Conservation (phyloP, 169 alveolate genomes). For the Plasmodium relictum region DNA sequence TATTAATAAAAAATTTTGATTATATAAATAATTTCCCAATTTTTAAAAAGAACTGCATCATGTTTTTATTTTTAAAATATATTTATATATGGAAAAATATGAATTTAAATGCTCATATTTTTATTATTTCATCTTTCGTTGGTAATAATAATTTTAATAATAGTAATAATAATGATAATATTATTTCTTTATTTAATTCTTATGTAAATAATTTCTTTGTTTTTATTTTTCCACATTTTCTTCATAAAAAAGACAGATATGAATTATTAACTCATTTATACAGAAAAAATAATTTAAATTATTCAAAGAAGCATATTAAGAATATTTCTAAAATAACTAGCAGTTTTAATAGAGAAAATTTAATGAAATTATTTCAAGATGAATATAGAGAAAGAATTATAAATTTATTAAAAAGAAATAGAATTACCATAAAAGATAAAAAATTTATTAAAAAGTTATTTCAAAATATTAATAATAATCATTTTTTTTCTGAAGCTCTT, state of each 20-base stretch:
- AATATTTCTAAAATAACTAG: slow-evolving; percentile 36
- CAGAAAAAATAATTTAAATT: slow-evolving; percentile 16
- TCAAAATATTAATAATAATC: neutral
- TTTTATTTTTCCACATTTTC: slow-evolving; percentile 25
- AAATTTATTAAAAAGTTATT: neutral
- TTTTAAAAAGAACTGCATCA: slow-evolving; percentile 38
- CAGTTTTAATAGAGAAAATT: slow-evolving; percentile 8
- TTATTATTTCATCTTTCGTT: slow-evolving; percentile 1
- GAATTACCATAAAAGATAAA: neutral
- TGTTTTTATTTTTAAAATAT: slow-evolving; percentile 47
- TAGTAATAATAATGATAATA: slow-evolving; percentile 1
- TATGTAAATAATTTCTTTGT: slow-evolving; percentile 12
- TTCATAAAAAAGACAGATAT: slow-evolving; percentile 22
- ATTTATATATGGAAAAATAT: slow-evolving; percentile 57
- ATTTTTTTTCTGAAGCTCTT: slow-evolving; percentile 40
- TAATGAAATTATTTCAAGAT: slow-evolving; percentile 34
- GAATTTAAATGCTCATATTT: slow-evolving; percentile 55
- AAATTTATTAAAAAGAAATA: slow-evolving; percentile 11
- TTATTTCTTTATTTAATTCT: slow-evolving; percentile 1
- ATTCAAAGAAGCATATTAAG: neutral
- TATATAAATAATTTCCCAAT: slow-evolving; percentile 15
- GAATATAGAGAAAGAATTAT: slow-evolving; percentile 60
- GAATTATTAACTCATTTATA: slow-evolving; percentile 18
- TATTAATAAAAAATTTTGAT: slow-evolving; percentile 42
- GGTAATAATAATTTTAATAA: neutral